Evolutionary conservation across 1,284 basidiomycete genomes (phyloP).

Genomic region (Heterobasidion irregulare): DNA sequence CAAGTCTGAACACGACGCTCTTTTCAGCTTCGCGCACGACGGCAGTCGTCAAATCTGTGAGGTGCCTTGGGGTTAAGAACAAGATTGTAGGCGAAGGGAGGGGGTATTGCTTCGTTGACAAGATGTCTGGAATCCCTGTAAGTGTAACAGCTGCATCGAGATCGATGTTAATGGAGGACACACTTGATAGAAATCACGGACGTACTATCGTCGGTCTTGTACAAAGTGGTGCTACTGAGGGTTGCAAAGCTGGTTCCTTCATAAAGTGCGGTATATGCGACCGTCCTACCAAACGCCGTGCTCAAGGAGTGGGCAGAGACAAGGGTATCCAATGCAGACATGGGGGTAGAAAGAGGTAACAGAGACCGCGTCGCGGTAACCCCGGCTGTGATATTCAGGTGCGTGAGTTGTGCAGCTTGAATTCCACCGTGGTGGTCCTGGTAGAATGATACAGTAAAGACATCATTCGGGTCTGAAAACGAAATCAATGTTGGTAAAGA

Average conservation of each 20-base stretch:
- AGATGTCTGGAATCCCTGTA: conserved; percentile 34
- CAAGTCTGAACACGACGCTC: conserved; percentile 44
- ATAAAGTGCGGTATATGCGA: conserved; percentile 69
- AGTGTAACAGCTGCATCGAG: conserved; percentile 5
- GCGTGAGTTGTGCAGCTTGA: conserved; percentile 59
- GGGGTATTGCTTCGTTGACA: conserved; percentile 38
- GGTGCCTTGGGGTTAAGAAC: conserved; percentile 53
- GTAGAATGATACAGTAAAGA: conserved; percentile 64
- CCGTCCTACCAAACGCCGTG: conserved; percentile 60
- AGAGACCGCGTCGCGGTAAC: conserved; percentile 63
- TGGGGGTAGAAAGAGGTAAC: conserved; percentile 51
- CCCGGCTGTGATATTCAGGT: conserved; percentile 73
- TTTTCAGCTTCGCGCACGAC: conserved; percentile 47
- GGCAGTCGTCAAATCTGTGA: conserved; percentile 38
- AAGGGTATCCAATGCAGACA: conserved; percentile 64
- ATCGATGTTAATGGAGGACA: neutral
- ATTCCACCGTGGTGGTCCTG: conserved; percentile 40
- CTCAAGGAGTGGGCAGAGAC: conserved; percentile 65
- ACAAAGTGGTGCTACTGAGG: conserved; percentile 44
- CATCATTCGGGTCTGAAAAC: conserved; percentile 43
- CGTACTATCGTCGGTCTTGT: conserved; percentile 36
- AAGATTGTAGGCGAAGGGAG: conserved; percentile 63
- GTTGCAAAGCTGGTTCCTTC: conserved; percentile 69
- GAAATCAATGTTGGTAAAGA: neutral
- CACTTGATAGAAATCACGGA: neutral